Conservation (phyloP, 371 early-diverging fungal species). For the Nosema muscidifuracis region DNA sequence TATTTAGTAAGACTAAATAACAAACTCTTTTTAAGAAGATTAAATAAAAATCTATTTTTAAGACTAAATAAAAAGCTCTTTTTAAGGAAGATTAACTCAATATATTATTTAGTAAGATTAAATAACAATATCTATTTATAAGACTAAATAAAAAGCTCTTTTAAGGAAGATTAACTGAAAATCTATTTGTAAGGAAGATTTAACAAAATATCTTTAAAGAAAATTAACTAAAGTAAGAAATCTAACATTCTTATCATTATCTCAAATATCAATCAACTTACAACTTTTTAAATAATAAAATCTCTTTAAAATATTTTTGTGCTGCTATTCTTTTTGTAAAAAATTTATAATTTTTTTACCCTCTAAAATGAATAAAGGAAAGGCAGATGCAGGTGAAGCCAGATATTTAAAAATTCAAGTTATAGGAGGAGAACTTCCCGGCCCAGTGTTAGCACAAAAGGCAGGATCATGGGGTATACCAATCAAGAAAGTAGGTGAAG, state of each 20-base stretch:
- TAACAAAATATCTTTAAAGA: no score
- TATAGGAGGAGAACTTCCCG: slow-evolving; percentile 96
- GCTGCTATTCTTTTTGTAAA: background rate
- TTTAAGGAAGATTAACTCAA: no score
- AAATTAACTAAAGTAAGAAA: no score
- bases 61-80: no score
- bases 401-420: slow-evolving; percentile 55
- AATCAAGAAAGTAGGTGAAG: slow-evolving; percentile 99
- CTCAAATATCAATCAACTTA: background rate
- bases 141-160: no score
- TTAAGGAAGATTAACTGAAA: no score
- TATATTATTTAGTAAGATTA: no score
- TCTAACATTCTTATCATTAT: background rate
- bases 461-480: slow-evolving; percentile 98
- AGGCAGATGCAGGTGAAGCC: slow-evolving; percentile 17
- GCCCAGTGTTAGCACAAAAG: slow-evolving; percentile 95
- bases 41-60: no score
- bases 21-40: no score
- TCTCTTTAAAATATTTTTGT: background rate
- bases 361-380: slow-evolving; percentile 14
- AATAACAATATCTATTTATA: no score
- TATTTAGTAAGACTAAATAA: no score
- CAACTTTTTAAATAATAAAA: background rate
- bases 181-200: no score
- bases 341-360: background rate